A percentile compares a stretch with the other conserved stretches of the same genome.
Evolutionary conservation across 1,284 basidiomycete genomes (phyloP).

Genomic region (Apiotrichum gamsii): DNA sequence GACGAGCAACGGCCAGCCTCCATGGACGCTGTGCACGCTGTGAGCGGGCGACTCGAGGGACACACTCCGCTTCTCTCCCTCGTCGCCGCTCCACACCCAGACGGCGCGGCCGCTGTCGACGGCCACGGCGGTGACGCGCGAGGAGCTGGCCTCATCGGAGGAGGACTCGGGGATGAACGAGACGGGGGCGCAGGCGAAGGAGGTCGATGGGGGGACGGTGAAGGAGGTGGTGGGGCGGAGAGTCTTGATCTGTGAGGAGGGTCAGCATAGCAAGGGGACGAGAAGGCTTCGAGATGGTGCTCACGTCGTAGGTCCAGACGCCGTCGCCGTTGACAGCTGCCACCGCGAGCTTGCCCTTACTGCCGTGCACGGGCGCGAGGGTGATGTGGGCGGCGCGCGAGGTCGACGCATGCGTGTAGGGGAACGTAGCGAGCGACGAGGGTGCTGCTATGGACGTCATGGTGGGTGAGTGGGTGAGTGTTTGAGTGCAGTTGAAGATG

Average conservation of each 20-base stretch:
- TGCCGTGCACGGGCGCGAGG: conserved; percentile 35
- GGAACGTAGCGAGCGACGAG: conserved; percentile 38
- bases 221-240: conserved; percentile 42
- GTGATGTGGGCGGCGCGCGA: conserved; percentile 35
- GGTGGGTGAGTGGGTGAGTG: neutral
- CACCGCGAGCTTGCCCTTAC: conserved; percentile 32
- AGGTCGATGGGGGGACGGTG: conserved; percentile 42
- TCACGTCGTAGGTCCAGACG: conserved; percentile 48
- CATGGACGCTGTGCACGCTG: conserved; percentile 3
- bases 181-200: conserved; percentile 36
- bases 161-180: conserved; percentile 23
- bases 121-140: conserved; percentile 32
- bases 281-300: too few relatives aligned
- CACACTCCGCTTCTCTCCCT: conserved; percentile 23
- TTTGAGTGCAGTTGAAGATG: too few relatives aligned
- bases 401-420: conserved; percentile 34
- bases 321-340: conserved; percentile 47
- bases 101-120: conserved; percentile 23
- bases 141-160: conserved; percentile 5
- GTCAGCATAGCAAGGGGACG: neutral
- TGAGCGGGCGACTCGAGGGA: conserved; percentile 7
- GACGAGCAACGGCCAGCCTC: conserved; percentile 13
- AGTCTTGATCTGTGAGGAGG: conserved; percentile 32
- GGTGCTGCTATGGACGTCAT: conserved; percentile 41
- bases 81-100: conserved; percentile 43